Base-by-base conservation (phyloP, 345 rosid genomes). In the Murraya paniculata region DNA sequence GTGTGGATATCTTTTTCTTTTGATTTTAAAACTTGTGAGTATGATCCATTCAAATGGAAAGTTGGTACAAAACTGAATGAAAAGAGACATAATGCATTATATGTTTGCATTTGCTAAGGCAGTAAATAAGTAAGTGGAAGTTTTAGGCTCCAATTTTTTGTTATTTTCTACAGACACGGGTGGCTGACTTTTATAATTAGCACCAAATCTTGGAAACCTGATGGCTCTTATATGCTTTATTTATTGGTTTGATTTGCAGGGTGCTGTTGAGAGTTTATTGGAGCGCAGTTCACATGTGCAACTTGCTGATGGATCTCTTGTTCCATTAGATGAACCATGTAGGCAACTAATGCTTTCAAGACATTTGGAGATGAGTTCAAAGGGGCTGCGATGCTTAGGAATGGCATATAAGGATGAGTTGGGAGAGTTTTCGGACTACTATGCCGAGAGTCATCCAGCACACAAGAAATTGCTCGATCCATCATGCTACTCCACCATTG, bases 381-480 rank as follows among this genome's bases (percentile, higher is more conserved):
- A 91, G 78, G 97, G 97, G 64, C 71, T 93, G 80, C 88, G 97
- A 81, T 95, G 98, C 87, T 85, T 95, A 81, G 98, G 98, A 30
- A 76, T 91, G 72, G 98, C 98, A 74, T 93, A 93, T 71, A 95
- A 93, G 77, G 94, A 93, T 73, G 94, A 91, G 7, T 80, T 93
- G 21, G 93, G 90, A 80, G 98, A 91, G 82, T 92, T 95, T 84
- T 84, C 97, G 0, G 92, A 90, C 82, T 93, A 95, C 86, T 50
- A 86, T 64, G 77, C 87, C 14, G 98, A 90, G 73, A 71, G 76
- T 79, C 98, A 95, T 86, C 94, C 95, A 68, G 90, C 95, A 64
- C 98, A 95, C 89, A 87, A 85, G 85, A 91, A 88, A 88, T 88
- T 95, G 84, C 92, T 91, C 67, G 97, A 95, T 84, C 98, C 98